Conservation (phyloP, 306 rosid genomes). For the Macrotyloma uniflorum region DNA sequence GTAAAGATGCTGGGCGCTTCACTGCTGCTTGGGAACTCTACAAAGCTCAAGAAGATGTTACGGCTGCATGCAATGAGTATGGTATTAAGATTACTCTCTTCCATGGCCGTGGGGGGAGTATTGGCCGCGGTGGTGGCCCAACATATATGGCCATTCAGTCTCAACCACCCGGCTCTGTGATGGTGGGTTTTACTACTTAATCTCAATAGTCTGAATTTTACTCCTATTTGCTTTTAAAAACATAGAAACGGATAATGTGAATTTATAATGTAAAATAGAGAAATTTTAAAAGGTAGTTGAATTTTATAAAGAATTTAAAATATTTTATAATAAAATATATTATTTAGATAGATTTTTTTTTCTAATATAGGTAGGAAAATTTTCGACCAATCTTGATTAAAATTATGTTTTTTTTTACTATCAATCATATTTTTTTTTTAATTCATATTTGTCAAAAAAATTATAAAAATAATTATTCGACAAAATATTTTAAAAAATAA, state of each 20-base stretch:
- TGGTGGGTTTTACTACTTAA: conserved; percentile 57
- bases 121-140: conserved; percentile 99
- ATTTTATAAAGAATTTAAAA: no score
- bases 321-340: no score
- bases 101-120: conserved; percentile 96
- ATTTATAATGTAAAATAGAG: not conserved
- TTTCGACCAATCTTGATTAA: no score
- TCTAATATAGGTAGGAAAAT: no score
- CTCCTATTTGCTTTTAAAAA: conserved; percentile 3
- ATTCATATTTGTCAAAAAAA: no score
- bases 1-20: conserved; percentile 98
- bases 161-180: conserved; percentile 96
- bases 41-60: conserved; percentile 98
- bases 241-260: not conserved
- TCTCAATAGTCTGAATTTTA: conserved; percentile 4
- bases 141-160: conserved; percentile 95
- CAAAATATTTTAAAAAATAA: no score
- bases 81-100: conserved; percentile 84
- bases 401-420: no score
- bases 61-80: conserved; percentile 81
- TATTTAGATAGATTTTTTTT: no score
- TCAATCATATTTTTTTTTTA: no score
- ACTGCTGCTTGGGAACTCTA: conserved; percentile 99
- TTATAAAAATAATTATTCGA: no score
- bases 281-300: no score